phyloP scores from a whole-genome alignment of 176 grass and related monocot genomes.

The Thinopyrum elongatum region DNA sequence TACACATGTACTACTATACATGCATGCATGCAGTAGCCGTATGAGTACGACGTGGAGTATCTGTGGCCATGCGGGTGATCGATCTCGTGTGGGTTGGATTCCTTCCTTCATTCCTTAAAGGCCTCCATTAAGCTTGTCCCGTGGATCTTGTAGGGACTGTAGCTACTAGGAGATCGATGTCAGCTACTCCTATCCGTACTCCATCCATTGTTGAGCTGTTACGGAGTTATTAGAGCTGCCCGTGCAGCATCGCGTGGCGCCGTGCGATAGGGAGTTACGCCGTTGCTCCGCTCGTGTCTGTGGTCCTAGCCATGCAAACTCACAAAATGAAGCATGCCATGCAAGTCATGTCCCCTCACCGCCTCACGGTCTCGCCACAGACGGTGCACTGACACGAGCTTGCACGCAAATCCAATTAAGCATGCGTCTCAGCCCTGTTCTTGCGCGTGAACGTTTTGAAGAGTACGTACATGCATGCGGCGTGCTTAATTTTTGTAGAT shows the following conservation, averaged over 20 bases:
- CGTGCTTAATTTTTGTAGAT: too few relatives aligned
- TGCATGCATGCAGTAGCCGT: not conserved
- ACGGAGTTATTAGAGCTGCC: not conserved
- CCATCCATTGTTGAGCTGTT: not conserved
- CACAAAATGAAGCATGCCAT: not conserved
- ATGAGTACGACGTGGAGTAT: not conserved
- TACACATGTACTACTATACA: not conserved
- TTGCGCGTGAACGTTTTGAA: too few relatives aligned
- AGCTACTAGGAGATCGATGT: not conserved
- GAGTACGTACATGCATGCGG: not conserved
- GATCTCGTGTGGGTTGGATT: not conserved
- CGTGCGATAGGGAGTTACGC: not conserved
- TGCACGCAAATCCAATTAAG: too few relatives aligned
- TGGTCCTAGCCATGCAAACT: not conserved
- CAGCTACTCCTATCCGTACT: too few relatives aligned
- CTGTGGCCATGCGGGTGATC: not conserved
- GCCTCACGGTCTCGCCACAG: not conserved
- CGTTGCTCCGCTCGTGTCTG: constrained; percentile 7
- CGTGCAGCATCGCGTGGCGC: not conserved
- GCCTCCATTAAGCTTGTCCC: not conserved
- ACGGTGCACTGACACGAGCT: not conserved
- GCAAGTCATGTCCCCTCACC: not conserved
- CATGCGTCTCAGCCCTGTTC: too few relatives aligned
- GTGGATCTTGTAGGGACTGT: not conserved
- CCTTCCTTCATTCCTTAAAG: not conserved